A percentile compares a stretch with the other conserved stretches of the same genome.
Evolutionary conservation across 164 flowering plant genomes (phyloP).

Genomic region (Vitis rupestris): DNA sequence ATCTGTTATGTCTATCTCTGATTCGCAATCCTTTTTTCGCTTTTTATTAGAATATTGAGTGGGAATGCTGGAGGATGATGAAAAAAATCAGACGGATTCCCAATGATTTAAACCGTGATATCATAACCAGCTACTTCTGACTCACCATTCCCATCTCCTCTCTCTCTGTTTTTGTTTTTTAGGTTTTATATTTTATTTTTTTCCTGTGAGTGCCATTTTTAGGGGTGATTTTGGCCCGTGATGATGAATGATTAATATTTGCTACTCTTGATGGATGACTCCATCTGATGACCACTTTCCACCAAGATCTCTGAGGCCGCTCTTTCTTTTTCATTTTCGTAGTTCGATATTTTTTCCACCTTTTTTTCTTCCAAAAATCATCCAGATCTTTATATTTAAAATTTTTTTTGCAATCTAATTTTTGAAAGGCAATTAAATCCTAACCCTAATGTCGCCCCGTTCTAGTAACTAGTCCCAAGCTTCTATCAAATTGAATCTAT

Average conservation of each 20-base stretch:
- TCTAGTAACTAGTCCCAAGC: too few relatives aligned
- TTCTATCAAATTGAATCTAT: too few relatives aligned
- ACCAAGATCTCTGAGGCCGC: conserved; percentile 43
- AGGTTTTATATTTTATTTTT: neutral
- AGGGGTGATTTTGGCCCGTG: conserved; percentile 14
- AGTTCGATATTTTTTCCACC: neutral
- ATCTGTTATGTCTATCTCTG: neutral
- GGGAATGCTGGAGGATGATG: conserved; percentile 34
- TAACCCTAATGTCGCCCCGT: too few relatives aligned
- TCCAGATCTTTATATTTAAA: too few relatives aligned
- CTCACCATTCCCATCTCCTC: conserved; percentile 1
- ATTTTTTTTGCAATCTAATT: too few relatives aligned
- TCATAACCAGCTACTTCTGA: conserved; percentile 37
- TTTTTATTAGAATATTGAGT: neutral
- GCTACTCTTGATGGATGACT: conserved; percentile 43
- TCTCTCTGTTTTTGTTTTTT: neutral
- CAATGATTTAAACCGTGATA: conserved; percentile 37
- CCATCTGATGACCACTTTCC: conserved; percentile 34
- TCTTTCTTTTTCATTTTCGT: neutral
- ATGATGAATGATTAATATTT: conserved; percentile 31
- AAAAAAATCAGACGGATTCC: conserved; percentile 60
- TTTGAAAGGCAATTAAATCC: too few relatives aligned
- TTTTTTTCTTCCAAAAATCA: neutral
- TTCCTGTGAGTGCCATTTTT: neutral
- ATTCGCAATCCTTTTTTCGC: neutral